These are phyloP conservation scores for Hirsutella rhossiliensis DNA, from an alignment of 2,329 filamentous ascomycete genomes.

Conservation along the genomic window DNA sequence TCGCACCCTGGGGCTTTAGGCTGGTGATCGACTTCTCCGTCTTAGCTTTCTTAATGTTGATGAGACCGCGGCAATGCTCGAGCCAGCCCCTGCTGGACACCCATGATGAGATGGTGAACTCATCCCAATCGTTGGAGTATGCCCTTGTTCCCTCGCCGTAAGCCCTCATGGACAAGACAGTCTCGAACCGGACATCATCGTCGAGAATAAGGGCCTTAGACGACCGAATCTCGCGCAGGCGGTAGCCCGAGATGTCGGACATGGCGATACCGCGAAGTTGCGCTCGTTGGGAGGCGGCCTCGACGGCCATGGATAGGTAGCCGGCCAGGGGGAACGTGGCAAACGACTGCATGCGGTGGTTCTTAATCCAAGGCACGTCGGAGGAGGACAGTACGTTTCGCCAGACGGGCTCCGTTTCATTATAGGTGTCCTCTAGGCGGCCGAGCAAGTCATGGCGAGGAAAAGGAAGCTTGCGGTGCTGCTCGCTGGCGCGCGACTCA, in stretches of 20 bases:
- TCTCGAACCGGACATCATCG: slow-evolving; percentile 12
- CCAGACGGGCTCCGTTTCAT: slow-evolving; percentile 34
- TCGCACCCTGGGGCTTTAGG: too few species aligned
- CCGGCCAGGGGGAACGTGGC: slow-evolving; percentile 43
- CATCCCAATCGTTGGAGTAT: slow-evolving; percentile 36
- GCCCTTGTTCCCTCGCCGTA: slow-evolving; percentile 15
- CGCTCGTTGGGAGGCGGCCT: slow-evolving; percentile 28
- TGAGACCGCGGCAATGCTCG: slow-evolving; percentile 42
- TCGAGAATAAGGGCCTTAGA: slow-evolving; percentile 15
- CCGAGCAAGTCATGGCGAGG: slow-evolving; percentile 34
- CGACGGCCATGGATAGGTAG: slow-evolving; percentile 37
- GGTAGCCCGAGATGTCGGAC: slow-evolving; percentile 8
- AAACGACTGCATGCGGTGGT: slow-evolving; percentile 45
- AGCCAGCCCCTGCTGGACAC: slow-evolving; percentile 39
- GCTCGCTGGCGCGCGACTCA: slow-evolving; percentile 29
- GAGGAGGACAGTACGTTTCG: slow-evolving; percentile 33
- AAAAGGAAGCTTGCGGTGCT: slow-evolving; percentile 27
- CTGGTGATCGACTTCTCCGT: too few species aligned
- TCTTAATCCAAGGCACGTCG: slow-evolving; percentile 43
- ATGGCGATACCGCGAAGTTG: too few species aligned
- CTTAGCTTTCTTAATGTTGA: slow-evolving; percentile 24
- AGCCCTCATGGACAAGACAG: slow-evolving; percentile 10
- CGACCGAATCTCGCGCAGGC: slow-evolving; percentile 12
- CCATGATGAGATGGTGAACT: slow-evolving; percentile 45
- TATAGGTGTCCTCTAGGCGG: slow-evolving; percentile 28